Percentiles rank a stretch among this genome's conserved stretches.
Evolutionary conservation across 495 filamentous ascomycete species (phyloP).

Genomic region (Aspergillus nidulans): DNA sequence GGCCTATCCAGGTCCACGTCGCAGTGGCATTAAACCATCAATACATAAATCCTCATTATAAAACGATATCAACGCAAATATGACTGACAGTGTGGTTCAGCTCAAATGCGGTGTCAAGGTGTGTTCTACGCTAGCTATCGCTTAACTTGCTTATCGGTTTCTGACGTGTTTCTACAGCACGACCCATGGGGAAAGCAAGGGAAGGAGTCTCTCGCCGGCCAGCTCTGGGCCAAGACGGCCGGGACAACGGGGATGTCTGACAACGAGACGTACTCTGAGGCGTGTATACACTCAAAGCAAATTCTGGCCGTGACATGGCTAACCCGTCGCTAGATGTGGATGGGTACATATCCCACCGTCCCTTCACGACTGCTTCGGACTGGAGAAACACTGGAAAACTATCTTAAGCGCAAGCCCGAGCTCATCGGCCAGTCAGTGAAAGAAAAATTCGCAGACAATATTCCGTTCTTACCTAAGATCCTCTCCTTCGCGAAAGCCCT

Average conservation of each 20-base stretch:
- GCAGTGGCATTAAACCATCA: not conserved
- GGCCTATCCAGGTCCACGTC: not conserved
- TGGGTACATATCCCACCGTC: slow-evolving; percentile 72
- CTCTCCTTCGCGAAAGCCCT: slow-evolving; percentile 75
- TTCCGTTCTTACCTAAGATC: slow-evolving; percentile 77
- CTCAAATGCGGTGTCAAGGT: slow-evolving; percentile 42
- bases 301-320: not conserved
- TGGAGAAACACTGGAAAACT: slow-evolving; percentile 59
- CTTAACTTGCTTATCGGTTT: not conserved
- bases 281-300: not conserved
- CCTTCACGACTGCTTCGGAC: slow-evolving; percentile 59
- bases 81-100: slow-evolving; percentile 38
- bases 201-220: slow-evolving; percentile 36
- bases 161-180: slow-evolving; percentile 28
- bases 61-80: slow-evolving; percentile 1
- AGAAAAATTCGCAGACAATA: slow-evolving; percentile 58
- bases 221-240: slow-evolving; percentile 42
- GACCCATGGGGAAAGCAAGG: slow-evolving; percentile 49
- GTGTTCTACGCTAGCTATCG: slow-evolving; percentile 2
- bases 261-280: slow-evolving; percentile 45
- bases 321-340: slow-evolving; percentile 61
- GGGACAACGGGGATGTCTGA: slow-evolving; percentile 34
- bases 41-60: not conserved
- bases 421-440: slow-evolving; percentile 62
- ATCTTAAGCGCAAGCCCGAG: slow-evolving; percentile 60